phyloP scores from a whole-genome alignment of 306 rosid genomes.

The Ormosia emarginata region DNA sequence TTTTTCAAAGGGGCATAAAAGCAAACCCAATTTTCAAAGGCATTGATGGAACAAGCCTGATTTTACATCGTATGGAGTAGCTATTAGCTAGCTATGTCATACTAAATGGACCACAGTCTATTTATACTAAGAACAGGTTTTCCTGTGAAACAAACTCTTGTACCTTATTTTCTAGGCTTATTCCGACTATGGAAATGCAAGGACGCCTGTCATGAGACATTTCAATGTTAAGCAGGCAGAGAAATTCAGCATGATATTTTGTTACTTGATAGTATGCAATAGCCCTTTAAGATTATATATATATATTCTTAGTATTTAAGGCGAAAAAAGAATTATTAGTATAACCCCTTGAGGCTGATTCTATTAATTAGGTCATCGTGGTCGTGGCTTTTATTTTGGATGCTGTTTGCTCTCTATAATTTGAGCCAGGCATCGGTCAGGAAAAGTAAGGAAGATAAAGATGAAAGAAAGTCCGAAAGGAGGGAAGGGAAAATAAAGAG shows the following conservation, averaged over 20 bases:
- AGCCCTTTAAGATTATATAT: too few species aligned
- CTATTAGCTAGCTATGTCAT: background rate
- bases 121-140: background rate
- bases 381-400: background rate
- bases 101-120: constrained; percentile 17
- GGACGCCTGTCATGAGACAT: background rate
- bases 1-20: background rate
- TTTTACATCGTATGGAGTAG: background rate
- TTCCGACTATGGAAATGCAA: background rate
- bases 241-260: background rate
- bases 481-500: background rate
- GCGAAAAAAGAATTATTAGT: background rate
- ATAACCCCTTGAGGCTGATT: background rate
- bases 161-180: background rate
- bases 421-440: background rate
- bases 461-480: background rate
- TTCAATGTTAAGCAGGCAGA: background rate
- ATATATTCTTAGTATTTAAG: background rate
- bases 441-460: constrained; percentile 5
- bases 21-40: background rate
- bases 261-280: background rate
- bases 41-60: background rate
- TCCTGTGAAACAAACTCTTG: background rate
- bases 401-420: background rate
- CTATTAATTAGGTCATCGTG: background rate